A percentile compares a stretch with the other conserved stretches of the same genome.
phyloP scores from a whole-genome alignment of 2,329 filamentous ascomycete genomes.

The Aspergillus novoparasiticus region DNA sequence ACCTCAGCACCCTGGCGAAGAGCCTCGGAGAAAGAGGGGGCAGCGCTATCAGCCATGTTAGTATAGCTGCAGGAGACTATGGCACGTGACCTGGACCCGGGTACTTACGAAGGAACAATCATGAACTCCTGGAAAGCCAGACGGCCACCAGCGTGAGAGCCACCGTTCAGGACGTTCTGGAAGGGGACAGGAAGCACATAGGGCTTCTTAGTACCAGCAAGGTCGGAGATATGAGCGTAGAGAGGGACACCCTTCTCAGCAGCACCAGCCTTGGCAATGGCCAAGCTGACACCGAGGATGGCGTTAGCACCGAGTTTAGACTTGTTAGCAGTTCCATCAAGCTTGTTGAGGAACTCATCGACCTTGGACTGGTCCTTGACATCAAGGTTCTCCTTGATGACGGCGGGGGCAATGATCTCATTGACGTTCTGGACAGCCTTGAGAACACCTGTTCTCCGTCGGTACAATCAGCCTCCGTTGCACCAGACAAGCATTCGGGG shows the following conservation, averaged over 20 bases:
- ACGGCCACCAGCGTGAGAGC: conserved; percentile 96
- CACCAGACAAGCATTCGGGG: not conserved
- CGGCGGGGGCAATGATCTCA: conserved; percentile 73
- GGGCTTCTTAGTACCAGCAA: conserved; percentile 87
- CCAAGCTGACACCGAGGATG: conserved; percentile 82
- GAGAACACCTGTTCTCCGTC: conserved; percentile 56
- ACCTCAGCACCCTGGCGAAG: conserved; percentile 96
- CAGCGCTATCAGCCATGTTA: conserved; percentile 57
- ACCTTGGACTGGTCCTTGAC: conserved; percentile 84
- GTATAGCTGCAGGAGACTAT: not conserved
- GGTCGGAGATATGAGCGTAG: conserved; percentile 84
- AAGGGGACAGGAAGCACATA: conserved; percentile 89
- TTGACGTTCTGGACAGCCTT: conserved; percentile 89
- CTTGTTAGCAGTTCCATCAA: conserved; percentile 86
- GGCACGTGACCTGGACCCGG: no score
- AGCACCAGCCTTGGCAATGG: conserved; percentile 84
- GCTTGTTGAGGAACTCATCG: conserved; percentile 81
- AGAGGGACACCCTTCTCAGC: conserved; percentile 87
- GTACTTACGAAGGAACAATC: conserved; percentile 79
- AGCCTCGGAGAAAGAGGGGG: conserved; percentile 90
- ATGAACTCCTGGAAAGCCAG: conserved; percentile 96
- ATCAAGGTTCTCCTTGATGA: conserved; percentile 81
- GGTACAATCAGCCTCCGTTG: conserved; percentile 7
- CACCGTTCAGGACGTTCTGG: conserved; percentile 91
- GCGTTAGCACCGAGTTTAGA: conserved; percentile 85